Conservation (phyloP, 1,284 basidiomycete species). For the Papiliotrema nemorosa region DNA sequence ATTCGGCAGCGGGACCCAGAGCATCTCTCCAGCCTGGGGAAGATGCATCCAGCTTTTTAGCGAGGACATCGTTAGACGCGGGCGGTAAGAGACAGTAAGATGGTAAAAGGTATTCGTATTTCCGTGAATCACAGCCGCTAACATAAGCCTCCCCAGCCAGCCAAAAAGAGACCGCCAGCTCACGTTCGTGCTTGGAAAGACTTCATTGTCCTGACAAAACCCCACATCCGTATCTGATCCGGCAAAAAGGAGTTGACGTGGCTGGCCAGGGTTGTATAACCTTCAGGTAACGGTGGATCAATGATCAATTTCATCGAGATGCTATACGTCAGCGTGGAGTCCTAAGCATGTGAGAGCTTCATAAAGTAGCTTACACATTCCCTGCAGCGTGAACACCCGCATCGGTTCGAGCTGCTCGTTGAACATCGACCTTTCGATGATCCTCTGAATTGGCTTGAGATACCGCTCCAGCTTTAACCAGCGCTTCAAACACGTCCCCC, state of each 20-base stretch:
- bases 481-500: slow-evolving; percentile 79
- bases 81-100: slow-evolving; percentile 92
- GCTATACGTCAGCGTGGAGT: slow-evolving; percentile 16
- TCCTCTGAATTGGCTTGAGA: slow-evolving; percentile 89
- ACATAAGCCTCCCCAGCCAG: slow-evolving; percentile 7
- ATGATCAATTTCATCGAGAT: slow-evolving; percentile 86
- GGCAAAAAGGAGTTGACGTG: slow-evolving; percentile 84
- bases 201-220: slow-evolving; percentile 80
- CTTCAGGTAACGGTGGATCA: slow-evolving; percentile 64
- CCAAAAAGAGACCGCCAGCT: slow-evolving; percentile 38
- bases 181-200: slow-evolving; percentile 87
- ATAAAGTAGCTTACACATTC: slow-evolving; percentile 55
- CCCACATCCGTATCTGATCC: slow-evolving; percentile 88
- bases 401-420: slow-evolving; percentile 90
- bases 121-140: slow-evolving; percentile 85
- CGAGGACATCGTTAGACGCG: slow-evolving; percentile 66
- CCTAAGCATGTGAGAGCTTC: no score
- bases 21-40: slow-evolving; percentile 43
- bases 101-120: slow-evolving; percentile 96
- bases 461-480: slow-evolving; percentile 85
- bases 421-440: slow-evolving; percentile 80
- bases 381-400: slow-evolving; percentile 97
- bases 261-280: slow-evolving; percentile 57
- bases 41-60: slow-evolving; percentile 52
- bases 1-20: slow-evolving; percentile 30